A percentile compares a stretch with the other conserved stretches of the same genome.
Evolutionary conservation across 192 early-diverging fungal genomes (phyloP).

Genomic region (Geosiphon pyriformis): DNA sequence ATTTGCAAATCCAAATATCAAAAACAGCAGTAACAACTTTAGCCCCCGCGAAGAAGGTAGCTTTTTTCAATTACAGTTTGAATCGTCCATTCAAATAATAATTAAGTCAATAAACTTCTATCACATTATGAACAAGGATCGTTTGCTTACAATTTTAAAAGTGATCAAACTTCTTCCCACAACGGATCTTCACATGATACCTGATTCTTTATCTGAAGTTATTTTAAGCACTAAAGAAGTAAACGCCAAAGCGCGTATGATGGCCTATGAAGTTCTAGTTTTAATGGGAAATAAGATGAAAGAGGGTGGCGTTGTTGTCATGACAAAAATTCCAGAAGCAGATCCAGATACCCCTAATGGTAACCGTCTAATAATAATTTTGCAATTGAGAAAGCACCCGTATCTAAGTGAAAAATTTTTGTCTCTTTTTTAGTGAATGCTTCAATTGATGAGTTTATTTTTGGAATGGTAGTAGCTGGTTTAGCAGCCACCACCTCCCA

Average conservation of each 20-base stretch:
- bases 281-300: conserved; percentile 90
- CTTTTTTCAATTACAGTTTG: too few species aligned
- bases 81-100: too few species aligned
- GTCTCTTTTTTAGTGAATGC: too few species aligned
- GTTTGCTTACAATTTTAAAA: conserved; percentile 62
- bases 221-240: conserved; percentile 92
- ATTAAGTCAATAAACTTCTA: too few species aligned
- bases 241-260: conserved; percentile 77
- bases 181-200: conserved; percentile 78
- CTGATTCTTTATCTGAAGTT: conserved; percentile 81
- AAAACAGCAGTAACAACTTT: conserved; percentile 63
- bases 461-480: conserved; percentile 92
- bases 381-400: too few species aligned
- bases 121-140: too few species aligned
- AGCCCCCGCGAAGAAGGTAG: conserved; percentile 74
- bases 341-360: conserved; percentile 27
- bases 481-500: conserved; percentile 83
- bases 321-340: conserved; percentile 30
- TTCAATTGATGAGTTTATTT: conserved; percentile 66
- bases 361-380: too few species aligned
- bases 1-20: conserved; percentile 61
- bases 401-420: too few species aligned
- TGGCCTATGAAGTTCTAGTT: conserved; percentile 81
- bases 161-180: conserved; percentile 60
- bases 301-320: conserved; percentile 51